phyloP scores from a whole-genome alignment of 1,139 yeast species.

The Lodderomyces orthopsilosis region DNA sequence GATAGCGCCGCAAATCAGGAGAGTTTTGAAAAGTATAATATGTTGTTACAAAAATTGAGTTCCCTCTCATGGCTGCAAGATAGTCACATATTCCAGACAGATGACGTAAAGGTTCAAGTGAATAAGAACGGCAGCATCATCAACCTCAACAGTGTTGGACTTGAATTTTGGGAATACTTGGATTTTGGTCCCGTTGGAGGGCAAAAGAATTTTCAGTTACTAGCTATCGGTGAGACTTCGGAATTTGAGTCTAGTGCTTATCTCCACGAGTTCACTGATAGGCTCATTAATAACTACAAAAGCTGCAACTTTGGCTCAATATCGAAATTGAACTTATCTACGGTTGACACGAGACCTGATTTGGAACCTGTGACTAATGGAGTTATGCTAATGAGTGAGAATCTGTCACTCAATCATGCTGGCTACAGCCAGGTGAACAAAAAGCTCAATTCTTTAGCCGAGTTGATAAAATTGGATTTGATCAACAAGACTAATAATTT shows the following conservation, averaged over 20 bases:
- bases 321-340: slow-evolving; percentile 29
- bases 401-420: slow-evolving; percentile 22
- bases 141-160: slow-evolving; percentile 35
- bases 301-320: slow-evolving; percentile 50
- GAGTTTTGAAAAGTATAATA: slow-evolving; percentile 23
- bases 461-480: slow-evolving; percentile 36
- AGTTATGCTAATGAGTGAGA: slow-evolving; percentile 26
- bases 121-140: slow-evolving; percentile 30
- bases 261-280: slow-evolving; percentile 36
- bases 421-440: slow-evolving; percentile 30
- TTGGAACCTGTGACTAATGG: slow-evolving; percentile 35
- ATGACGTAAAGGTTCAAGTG: slow-evolving; percentile 27
- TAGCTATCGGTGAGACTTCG: slow-evolving; percentile 42
- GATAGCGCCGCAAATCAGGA: slow-evolving; percentile 12
- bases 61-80: slow-evolving; percentile 12
- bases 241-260: slow-evolving; percentile 14
- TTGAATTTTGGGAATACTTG: slow-evolving; percentile 55
- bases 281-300: slow-evolving; percentile 41
- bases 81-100: slow-evolving; percentile 23
- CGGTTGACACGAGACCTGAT: slow-evolving; percentile 31
- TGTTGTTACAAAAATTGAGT: slow-evolving; percentile 14
- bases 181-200: slow-evolving; percentile 53
- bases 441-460: slow-evolving; percentile 32
- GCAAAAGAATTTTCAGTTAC: slow-evolving; percentile 48
- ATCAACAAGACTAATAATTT: slow-evolving; percentile 42